Evolutionary conservation across 2,329 filamentous ascomycete genomes (phyloP), one percentile per base, ranked within the genome.

Genomic region (Lasiodiplodia sp.): DNA sequence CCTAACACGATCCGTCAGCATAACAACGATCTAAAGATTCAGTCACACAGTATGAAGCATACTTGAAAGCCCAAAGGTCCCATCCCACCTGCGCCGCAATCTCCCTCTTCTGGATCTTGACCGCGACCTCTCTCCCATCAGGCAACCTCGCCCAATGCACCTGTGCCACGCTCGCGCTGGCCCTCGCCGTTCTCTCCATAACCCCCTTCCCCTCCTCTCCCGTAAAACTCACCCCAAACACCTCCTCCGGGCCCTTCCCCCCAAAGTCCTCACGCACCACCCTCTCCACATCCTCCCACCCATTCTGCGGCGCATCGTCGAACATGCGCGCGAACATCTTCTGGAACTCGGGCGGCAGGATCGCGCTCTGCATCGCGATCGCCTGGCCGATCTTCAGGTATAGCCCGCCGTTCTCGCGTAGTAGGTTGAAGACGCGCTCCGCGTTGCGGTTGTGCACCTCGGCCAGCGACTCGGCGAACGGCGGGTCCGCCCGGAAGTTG

Each of bases 341-440:
- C 83, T 97, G 94, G 74, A 98, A 98, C 80, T 97, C 94, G 0
- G 94, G 92, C 31, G 96, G 96, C 70, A 99, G 83, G 31, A 98
- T 90, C 0, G 95, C 95, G 73, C 92, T 95, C 84, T 99, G 96
- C 96, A 98, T 98, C 16, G 95, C 96, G 73, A 99, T 95, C 4
- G 96, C 96, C 84, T 99, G 96, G 0, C 96, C 96, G 69, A 99
- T 97, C 86, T 99, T 99, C 77, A 98, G 85, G 77, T 98, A 99
- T 21, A 99, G 82, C 0, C 96, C 96, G 70, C 96, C 95, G 85
- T 99, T 99, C 67, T 88, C 84, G 31, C 92, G 87, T 72, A 98
- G 85, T 71, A 99, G 83, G 37, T 95, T 86, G 70, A 93, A 97
- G 47, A 98, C 83, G 31, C 92, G 87, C 81, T 94, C 89, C 0